These are phyloP conservation scores for Xylaria acuta DNA, from an alignment of 495 filamentous ascomycete genomes.

Conservation along the genomic window DNA sequence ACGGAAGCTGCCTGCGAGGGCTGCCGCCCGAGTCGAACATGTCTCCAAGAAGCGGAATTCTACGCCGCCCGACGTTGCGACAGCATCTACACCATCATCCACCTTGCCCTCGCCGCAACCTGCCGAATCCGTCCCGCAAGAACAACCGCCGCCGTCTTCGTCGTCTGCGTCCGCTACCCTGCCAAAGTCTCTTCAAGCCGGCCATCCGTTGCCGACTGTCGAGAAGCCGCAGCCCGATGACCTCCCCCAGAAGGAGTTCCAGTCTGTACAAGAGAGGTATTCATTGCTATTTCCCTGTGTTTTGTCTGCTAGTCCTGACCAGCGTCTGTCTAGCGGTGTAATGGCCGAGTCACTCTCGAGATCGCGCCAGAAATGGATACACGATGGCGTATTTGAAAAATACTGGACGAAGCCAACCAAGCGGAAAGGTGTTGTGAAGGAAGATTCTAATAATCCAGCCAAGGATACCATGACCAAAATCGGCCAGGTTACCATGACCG, in stretches of 20 bases:
- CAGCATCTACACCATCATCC: conserved; percentile 44
- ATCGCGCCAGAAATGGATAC: conserved; percentile 88
- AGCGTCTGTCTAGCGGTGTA: conserved; percentile 68
- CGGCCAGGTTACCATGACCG: conserved; percentile 78
- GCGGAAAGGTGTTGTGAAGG: conserved; percentile 72
- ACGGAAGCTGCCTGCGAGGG: conserved; percentile 62
- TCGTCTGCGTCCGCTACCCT: conserved; percentile 42
- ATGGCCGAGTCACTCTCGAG: conserved; percentile 80
- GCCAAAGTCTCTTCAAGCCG: conserved; percentile 59
- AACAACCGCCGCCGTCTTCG: conserved; percentile 54
- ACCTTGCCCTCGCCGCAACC: conserved; percentile 41
- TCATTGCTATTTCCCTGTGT: conserved; percentile 14
- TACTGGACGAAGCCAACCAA: conserved; percentile 94
- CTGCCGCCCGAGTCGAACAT: conserved; percentile 57
- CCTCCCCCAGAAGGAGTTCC: conserved; percentile 73
- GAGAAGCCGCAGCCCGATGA: conserved; percentile 69
- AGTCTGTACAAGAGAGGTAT: conserved; percentile 84
- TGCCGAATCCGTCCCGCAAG: conserved; percentile 41
- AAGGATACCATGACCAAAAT: conserved; percentile 87
- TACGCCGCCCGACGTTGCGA: conserved; percentile 49
- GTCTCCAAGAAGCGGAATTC: conserved; percentile 55
- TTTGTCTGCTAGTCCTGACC: conserved; percentile 7
- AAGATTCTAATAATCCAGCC: conserved; percentile 76
- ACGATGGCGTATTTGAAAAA: conserved; percentile 85
- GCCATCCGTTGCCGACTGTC: conserved; percentile 76